Evolutionary conservation across 148 eudicot species (phyloP), one percentile per base, ranked within the genome.

Genomic region (Cornus florida): DNA sequence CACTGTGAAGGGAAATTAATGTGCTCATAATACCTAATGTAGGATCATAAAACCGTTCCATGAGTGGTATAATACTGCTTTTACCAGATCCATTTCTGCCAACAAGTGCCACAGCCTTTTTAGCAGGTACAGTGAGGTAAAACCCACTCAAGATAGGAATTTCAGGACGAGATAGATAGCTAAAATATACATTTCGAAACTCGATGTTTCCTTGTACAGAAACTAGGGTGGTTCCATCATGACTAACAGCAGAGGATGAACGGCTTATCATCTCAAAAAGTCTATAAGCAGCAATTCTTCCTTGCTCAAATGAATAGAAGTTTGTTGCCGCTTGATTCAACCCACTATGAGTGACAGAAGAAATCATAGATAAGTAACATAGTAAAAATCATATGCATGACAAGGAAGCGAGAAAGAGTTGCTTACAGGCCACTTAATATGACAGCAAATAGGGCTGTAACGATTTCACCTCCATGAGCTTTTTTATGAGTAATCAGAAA

Each of bases 11-110:
- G 46, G 14, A 81, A 46, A 62, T 14, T 12, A 72, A 53, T 6
- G 53, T 32, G 50, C 28, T 22, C 22, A 46, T 71, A 62, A 35
- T 93, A 95, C 99, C 99, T 93, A 95, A 89, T 32, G 99, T 95
- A 75, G 99, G 99, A 84, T 95, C 99, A 88, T 95, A 95, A 81
- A 95, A 95, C 28, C 97, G 94, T 78, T 95, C 99, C 99, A 95
- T 95, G 66, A 95, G 93, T 6, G 97, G 99, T 81, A 95, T 93
- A 22, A 95, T 95, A 84, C 99, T 95, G 89, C 99, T 95, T 88
- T 95, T 95, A 12, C 99, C 99, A 20, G 99, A 95, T 33, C 99
- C 99, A 84, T 90, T 95, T 88, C 99, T 87, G 74, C 99, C 99
- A 84, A 95, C 99, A 82, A 95, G 99, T 71, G 99, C 97, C 62